Evolutionary conservation across 2,329 filamentous ascomycete species (phyloP), one percentile per base, ranked within the genome.

Genomic region (Aspergillus fumigatiaffinis): DNA sequence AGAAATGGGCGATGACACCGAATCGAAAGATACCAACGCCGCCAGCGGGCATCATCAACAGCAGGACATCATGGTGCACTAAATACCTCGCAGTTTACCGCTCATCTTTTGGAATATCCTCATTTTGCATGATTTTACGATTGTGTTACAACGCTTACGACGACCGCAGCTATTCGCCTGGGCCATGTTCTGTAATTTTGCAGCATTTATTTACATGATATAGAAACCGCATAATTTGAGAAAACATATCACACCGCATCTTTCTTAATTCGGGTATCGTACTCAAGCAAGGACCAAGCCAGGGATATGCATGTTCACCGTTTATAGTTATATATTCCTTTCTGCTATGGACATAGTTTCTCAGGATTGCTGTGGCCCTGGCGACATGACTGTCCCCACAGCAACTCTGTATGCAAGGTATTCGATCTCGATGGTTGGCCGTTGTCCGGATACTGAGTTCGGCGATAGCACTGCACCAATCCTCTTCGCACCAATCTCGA

Each of bases 1-100:
- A 63, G 82, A 84, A 63, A 84, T 84, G 80, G 82, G 78, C 25
- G 82, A 84, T 46, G 81, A 81, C 56, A 76, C 78, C 21, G 76
- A 78, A 54, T 71, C 71, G 14, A 76, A 76, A 60, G 67, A 68
- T 48, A 64, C 61, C 50, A 71, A 76, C 55, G 63, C 71, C 35
- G 64, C 67, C 35, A 66, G 68, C 44, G 72, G 68, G 51, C 69
- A 73, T 41, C 68, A 67, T 46, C 68, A 68, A 25, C 69, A 77
- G 54, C 65, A 71, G 8, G 76, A 80, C 59, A 70, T 79, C 26
- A 79, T 80, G 77, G 78, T 78, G 48, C 78, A 80, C 66, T 80
- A 67, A 68, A 52, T 50, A 29, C 52, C 26, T 35, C 49, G 51
- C 56, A 50, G 29, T 38, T 53, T 54, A 42, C 46, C 55, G 44